phyloP scores from a whole-genome alignment of 2,329 filamentous ascomycete genomes.

The Cercospora zeae-maydis region DNA sequence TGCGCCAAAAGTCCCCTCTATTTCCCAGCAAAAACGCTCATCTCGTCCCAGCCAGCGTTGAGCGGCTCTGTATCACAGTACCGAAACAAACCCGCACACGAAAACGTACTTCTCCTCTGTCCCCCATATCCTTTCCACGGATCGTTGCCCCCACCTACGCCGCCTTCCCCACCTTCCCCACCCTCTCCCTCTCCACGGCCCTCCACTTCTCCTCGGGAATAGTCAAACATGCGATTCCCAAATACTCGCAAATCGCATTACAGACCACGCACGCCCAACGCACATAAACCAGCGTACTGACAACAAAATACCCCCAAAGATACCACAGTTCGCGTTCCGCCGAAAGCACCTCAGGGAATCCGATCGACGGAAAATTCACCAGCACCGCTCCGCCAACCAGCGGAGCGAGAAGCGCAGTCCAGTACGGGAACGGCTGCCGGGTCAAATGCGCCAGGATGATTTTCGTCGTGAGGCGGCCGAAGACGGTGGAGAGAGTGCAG shows the following conservation, averaged over 20 bases:
- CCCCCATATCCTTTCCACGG: not conserved
- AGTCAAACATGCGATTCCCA: slow-evolving; percentile 92
- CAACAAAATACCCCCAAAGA: slow-evolving; percentile 77
- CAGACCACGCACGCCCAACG: slow-evolving; percentile 91
- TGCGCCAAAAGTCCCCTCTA: not conserved
- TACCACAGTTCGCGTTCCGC: slow-evolving; percentile 68
- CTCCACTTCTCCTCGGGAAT: slow-evolving; percentile 53
- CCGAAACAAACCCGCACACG: not conserved
- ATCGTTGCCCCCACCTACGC: not conserved
- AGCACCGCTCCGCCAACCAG: slow-evolving; percentile 80
- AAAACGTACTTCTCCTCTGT: not conserved
- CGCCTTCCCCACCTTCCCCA: not conserved
- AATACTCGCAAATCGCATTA: slow-evolving; percentile 81
- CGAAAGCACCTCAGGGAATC: slow-evolving; percentile 60
- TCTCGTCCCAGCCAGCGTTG: not conserved
- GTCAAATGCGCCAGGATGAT: slow-evolving; percentile 96
- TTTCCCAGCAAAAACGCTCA: not conserved
- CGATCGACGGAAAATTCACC: slow-evolving; percentile 75
- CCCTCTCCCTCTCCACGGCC: slow-evolving; percentile 28
- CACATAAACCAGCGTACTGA: slow-evolving; percentile 81
- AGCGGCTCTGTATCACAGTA: not conserved
- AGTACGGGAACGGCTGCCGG: slow-evolving; percentile 90
- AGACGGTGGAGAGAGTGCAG: slow-evolving; percentile 91
- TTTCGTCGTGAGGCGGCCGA: slow-evolving; percentile 97
- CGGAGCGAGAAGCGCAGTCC: slow-evolving; percentile 86